Evolutionary conservation across 768 basidiomycete genomes (phyloP), one percentile per base, ranked within the genome.

Genomic region (Pholiota conissans): DNA sequence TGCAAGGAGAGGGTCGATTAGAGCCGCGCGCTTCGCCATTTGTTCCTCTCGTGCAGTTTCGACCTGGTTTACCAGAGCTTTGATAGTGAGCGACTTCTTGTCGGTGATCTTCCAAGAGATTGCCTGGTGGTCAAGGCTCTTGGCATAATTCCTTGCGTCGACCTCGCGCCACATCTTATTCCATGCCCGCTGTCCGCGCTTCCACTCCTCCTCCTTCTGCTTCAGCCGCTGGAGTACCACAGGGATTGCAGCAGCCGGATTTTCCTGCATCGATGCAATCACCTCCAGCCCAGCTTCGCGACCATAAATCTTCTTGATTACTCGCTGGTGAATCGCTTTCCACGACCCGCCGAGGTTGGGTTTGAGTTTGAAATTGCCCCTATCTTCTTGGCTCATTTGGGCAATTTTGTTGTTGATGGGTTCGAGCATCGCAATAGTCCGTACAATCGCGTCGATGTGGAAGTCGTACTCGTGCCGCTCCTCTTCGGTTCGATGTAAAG

Each of bases 401-500:
- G 82, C 79, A 62, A 98, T 92, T 71, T 95, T 93, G 71, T 86
- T 87, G 64, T 88, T 88, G 60, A 98, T 86, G 0, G 97, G 95
- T 62, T 98, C 97, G 24, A 99, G 85, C 65, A 93, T 80, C 7
- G 84, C 79, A 64, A 98, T 95, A 3, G 96, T 97, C 52, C 95
- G 89, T 9, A 86, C 82, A 65, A 98, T 90, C 6, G 95, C 95
- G 68, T 98, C 96, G 65, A 98, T 92, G 70, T 98, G 94, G 76
- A 97, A 98, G 70, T 98, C 96, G 70, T 98, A 99, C 72, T 98
- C 96, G 70, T 99, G 97, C 5, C 97, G 86, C 69, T 99, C 97
- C 71, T 99, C 97, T 67, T 99, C 97, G 49, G 89, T 90, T 32
- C 95, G 90, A 73, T 98, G 95, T 9, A 98, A 80, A 0, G 95